Percentiles rank a stretch among this genome's conserved stretches.
These are phyloP conservation scores for Teratosphaeria pseudoeucalypti DNA, from an alignment of 2,329 filamentous ascomycete species.

Conservation along the genomic window DNA sequence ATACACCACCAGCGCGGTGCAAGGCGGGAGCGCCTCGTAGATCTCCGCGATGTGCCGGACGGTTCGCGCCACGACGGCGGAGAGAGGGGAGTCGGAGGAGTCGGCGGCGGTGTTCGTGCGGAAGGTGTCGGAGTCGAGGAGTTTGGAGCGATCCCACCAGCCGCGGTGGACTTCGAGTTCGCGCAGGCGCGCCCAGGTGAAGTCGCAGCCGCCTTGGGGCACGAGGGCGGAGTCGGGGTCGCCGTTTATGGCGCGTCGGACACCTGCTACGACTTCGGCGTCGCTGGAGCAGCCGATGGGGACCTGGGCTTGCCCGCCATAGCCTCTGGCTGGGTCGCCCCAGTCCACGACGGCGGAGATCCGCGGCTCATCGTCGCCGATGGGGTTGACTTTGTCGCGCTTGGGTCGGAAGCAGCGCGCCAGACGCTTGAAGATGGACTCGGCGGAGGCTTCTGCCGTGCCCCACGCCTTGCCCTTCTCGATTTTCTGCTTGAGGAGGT, in stretches of 20 bases:
- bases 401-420: slow-evolving; percentile 33
- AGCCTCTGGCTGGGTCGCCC: slow-evolving; percentile 62
- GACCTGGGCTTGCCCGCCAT: slow-evolving; percentile 46
- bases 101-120: slow-evolving; percentile 12
- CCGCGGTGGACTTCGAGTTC: slow-evolving; percentile 50
- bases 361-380: slow-evolving; percentile 37
- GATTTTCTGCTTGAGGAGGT: slow-evolving; percentile 90
- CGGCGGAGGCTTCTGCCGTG: slow-evolving; percentile 63
- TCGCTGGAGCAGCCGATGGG: slow-evolving; percentile 49
- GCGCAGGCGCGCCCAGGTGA: slow-evolving; percentile 52
- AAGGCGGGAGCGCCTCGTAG: slow-evolving; percentile 46
- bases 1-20: slow-evolving; percentile 53
- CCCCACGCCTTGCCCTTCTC: slow-evolving; percentile 86
- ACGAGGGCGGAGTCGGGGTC: slow-evolving; percentile 34
- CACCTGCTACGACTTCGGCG: slow-evolving; percentile 45
- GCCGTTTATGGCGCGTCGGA: slow-evolving; percentile 41
- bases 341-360: slow-evolving; percentile 76
- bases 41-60: slow-evolving; percentile 42
- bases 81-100: slow-evolving; percentile 24
- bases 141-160: slow-evolving; percentile 47
- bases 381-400: slow-evolving; percentile 28
- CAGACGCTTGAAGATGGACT: slow-evolving; percentile 83
- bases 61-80: slow-evolving; percentile 39
- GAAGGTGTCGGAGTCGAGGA: slow-evolving; percentile 28
- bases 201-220: slow-evolving; percentile 46